These are phyloP conservation scores for Zizania palustris DNA, from an alignment of 202 grass and related monocot species.

Conservation along the genomic window DNA sequence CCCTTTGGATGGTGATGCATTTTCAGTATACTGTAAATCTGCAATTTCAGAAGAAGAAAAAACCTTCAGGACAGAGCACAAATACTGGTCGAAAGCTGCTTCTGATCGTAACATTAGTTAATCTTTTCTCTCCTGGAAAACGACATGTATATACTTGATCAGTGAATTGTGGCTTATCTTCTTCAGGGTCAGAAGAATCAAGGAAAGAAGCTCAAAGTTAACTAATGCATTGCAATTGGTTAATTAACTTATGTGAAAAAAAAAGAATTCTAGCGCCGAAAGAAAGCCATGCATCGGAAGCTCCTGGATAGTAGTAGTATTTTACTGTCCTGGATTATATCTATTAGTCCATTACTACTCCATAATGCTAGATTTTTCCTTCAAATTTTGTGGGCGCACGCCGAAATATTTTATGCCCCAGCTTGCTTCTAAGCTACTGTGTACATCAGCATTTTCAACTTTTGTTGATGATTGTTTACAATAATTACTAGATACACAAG, in stretches of 20 bases:
- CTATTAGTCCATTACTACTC: not conserved
- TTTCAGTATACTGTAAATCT: not conserved
- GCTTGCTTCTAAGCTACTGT: conserved; percentile 6
- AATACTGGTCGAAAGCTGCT: not conserved
- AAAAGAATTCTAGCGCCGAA: conserved; percentile 24
- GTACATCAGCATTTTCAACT: conserved; percentile 11
- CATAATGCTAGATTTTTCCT: conserved; percentile 31
- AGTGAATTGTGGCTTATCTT: conserved; percentile 35
- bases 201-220: conserved; percentile 26
- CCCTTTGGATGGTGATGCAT: not conserved
- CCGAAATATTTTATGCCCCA: conserved; percentile 47
- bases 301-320: conserved; percentile 13
- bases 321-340: conserved; percentile 2
- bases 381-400: conserved; percentile 35
- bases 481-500: too few species aligned
- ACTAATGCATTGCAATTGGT: conserved; percentile 12
- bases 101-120: not conserved
- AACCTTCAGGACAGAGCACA: not conserved
- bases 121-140: not conserved
- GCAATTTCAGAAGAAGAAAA: not conserved
- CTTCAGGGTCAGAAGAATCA: conserved; percentile 29
- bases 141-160: not conserved
- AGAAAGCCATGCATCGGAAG: conserved; percentile 39
- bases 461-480: not conserved
- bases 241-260: conserved; percentile 27